A percentile compares a stretch with the other conserved stretches of the same genome.
These are phyloP conservation scores for Alternaria arbusti DNA, from an alignment of 2,329 filamentous ascomycete genomes.

Conservation along the genomic window DNA sequence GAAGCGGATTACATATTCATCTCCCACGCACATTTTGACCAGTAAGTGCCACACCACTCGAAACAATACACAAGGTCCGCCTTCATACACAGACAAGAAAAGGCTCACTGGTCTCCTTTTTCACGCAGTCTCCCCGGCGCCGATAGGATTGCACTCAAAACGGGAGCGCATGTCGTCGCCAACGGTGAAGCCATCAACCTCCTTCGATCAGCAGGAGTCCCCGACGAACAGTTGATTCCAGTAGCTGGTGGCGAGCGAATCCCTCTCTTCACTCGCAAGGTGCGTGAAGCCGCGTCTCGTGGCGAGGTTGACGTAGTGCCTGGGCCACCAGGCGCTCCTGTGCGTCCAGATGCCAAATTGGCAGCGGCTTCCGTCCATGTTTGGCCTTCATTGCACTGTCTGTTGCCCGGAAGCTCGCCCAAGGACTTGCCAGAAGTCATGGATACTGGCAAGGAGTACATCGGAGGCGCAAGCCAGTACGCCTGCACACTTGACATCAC, in stretches of 20 bases:
- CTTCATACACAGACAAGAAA: no score
- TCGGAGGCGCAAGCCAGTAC: background rate
- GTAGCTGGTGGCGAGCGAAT: slow-evolving; percentile 8
- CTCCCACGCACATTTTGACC: slow-evolving; percentile 12
- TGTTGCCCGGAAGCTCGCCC: background rate
- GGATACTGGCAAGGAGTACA: slow-evolving; percentile 1
- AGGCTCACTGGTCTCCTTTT: no score
- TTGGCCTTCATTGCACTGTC: slow-evolving; percentile 6
- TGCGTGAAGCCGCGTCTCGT: background rate
- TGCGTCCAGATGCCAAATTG: background rate
- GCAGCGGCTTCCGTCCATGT: slow-evolving; percentile 3
- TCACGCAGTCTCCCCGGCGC: slow-evolving; percentile 4
- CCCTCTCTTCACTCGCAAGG: slow-evolving; percentile 6
- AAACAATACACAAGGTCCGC: no score
- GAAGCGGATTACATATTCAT: slow-evolving; percentile 14
- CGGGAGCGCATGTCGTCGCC: slow-evolving; percentile 8
- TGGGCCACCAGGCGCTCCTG: background rate
- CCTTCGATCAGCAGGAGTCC: slow-evolving; percentile 3
- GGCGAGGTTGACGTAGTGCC: background rate
- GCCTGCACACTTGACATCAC: slow-evolving; percentile 9
- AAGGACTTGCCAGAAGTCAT: background rate
- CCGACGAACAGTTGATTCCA: slow-evolving; percentile 4
- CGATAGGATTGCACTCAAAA: slow-evolving; percentile 6
- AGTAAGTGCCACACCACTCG: background rate
- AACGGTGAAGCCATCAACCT: slow-evolving; percentile 7